Conservation (phyloP, 73 alveolate species). For the Stentor roeselii region DNA sequence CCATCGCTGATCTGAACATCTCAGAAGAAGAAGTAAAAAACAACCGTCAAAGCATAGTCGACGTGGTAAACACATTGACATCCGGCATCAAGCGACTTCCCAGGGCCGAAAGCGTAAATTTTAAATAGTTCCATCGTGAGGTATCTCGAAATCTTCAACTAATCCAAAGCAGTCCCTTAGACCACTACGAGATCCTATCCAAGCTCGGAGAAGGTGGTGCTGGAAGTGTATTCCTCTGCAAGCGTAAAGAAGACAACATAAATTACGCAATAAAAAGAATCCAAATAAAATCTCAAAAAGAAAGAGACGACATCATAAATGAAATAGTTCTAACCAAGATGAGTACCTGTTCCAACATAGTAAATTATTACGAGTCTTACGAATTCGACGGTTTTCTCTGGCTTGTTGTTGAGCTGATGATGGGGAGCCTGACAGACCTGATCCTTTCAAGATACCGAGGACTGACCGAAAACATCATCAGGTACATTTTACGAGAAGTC, state of each 20-base stretch:
- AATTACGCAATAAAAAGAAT: neutral
- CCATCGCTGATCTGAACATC: neutral
- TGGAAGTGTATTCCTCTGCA: neutral
- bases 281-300: neutral
- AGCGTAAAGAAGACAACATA: neutral
- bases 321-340: neutral
- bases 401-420: constrained; percentile 87
- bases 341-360: constrained; percentile 49
- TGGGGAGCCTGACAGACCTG: constrained; percentile 29
- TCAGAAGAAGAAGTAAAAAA: neutral
- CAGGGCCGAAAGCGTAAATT: neutral
- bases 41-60: neutral
- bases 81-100: neutral
- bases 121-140: neutral
- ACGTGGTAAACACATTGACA: neutral
- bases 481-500: constrained; percentile 31
- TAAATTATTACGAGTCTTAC: constrained; percentile 81
- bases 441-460: neutral
- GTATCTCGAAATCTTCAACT: neutral
- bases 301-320: neutral
- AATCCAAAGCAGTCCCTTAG: neutral
- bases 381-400: constrained; percentile 88
- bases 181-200: neutral
- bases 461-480: constrained; percentile 32
- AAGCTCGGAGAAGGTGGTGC: constrained; percentile 20